phyloP scores from a whole-genome alignment of 1,284 basidiomycete species.

The Hemileia vastatrix region DNA sequence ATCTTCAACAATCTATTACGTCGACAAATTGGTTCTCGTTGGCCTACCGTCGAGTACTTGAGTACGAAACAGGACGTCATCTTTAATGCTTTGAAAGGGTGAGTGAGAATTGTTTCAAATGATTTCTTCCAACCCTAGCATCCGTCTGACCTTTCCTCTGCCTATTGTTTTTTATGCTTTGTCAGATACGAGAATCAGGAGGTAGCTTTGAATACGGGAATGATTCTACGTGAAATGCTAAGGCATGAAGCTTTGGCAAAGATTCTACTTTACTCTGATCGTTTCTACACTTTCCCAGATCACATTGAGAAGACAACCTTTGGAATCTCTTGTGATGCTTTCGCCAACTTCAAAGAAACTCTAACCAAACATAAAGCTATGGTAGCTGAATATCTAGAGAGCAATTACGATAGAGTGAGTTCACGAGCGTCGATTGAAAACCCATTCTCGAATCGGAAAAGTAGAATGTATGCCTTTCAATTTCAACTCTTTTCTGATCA shows the following conservation, averaged over 20 bases:
- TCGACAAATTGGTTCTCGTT: slow-evolving; percentile 80
- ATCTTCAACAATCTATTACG: slow-evolving; percentile 93
- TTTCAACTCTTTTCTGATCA: too few species aligned
- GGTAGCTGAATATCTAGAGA: slow-evolving; percentile 90
- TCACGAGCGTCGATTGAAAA: neutral
- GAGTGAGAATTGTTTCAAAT: slow-evolving; percentile 23
- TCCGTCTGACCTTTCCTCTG: slow-evolving; percentile 4
- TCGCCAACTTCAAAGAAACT: slow-evolving; percentile 71
- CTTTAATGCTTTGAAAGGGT: slow-evolving; percentile 71
- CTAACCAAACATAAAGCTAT: slow-evolving; percentile 89
- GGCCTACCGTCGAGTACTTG: slow-evolving; percentile 90
- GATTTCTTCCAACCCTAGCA: neutral
- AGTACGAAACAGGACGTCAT: slow-evolving; percentile 73
- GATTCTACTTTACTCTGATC: slow-evolving; percentile 79
- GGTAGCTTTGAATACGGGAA: slow-evolving; percentile 89
- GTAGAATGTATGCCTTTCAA: too few species aligned
- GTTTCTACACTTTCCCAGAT: slow-evolving; percentile 90
- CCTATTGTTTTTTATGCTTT: neutral
- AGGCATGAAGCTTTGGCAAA: slow-evolving; percentile 82
- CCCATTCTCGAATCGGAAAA: too few species aligned
- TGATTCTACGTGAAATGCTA: slow-evolving; percentile 95
- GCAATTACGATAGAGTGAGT: slow-evolving; percentile 83
- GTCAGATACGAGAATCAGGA: slow-evolving; percentile 81
- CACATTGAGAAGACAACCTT: slow-evolving; percentile 97
- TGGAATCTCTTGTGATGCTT: slow-evolving; percentile 94